Evolutionary conservation across 257 asterid genomes (phyloP).

Genomic region (Gentiana macrophylla): DNA sequence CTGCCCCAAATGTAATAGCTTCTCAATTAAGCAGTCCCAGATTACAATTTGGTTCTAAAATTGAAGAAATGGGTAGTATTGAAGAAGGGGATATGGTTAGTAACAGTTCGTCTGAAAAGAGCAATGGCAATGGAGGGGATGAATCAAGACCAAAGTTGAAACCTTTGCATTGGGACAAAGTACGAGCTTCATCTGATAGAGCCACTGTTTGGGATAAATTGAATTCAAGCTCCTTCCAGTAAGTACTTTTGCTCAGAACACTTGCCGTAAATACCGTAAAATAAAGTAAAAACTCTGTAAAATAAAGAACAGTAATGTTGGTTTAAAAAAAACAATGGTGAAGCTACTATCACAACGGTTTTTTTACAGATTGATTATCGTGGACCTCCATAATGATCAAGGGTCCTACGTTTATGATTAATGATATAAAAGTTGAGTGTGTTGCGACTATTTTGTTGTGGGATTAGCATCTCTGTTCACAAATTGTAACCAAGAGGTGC

Average conservation of each 20-base stretch:
- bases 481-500: constrained; percentile 7
- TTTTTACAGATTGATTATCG: too few species aligned
- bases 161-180: constrained; percentile 99
- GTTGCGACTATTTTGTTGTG: too few species aligned
- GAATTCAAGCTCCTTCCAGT: constrained; percentile 92
- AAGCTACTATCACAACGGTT: too few species aligned
- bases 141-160: constrained; percentile 71
- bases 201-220: constrained; percentile 96
- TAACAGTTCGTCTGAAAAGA: constrained; percentile 28
- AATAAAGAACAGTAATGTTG: too few species aligned
- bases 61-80: constrained; percentile 17
- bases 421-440: too few species aligned
- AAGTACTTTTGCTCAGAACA: constrained; percentile 17
- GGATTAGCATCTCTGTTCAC: not conserved
- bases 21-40: constrained; percentile 28
- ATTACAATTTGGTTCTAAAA: constrained; percentile 21
- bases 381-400: too few species aligned
- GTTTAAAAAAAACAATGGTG: too few species aligned
- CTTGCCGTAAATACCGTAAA: too few species aligned
- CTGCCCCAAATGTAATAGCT: constrained; percentile 19
- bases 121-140: constrained; percentile 37
- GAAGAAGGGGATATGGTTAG: constrained; percentile 20
- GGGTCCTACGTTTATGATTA: too few species aligned
- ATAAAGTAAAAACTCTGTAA: too few species aligned
- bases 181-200: constrained; percentile 78